Conservation (phyloP, 2,329 filamentous ascomycete species). For the Colletotrichum chrysophilum region DNA sequence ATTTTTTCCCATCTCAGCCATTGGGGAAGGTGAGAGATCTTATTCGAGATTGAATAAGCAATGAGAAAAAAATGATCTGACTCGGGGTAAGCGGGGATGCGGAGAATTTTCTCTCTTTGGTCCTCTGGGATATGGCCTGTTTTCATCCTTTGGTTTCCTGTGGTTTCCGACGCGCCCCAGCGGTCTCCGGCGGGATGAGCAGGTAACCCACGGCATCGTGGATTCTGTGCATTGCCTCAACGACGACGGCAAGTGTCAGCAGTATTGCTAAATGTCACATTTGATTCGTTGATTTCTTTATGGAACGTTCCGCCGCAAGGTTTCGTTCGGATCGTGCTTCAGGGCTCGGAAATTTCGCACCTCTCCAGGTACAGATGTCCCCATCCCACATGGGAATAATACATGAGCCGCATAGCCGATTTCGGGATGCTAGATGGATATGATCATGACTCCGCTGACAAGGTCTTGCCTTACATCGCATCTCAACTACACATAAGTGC, state of each 20-base stretch:
- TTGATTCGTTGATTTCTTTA: background rate
- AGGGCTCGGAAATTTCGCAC: background rate
- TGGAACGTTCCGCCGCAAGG: background rate
- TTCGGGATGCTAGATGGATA: background rate
- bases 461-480: rapidly evolving
- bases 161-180: background rate
- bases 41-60: background rate
- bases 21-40: background rate
- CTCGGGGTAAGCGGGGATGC: constrained; percentile 4
- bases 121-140: background rate
- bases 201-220: background rate
- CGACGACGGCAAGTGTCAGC: background rate
- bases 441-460: background rate
- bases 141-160: background rate
- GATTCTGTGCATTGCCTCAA: background rate
- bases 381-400: background rate
- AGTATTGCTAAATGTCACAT: rapidly evolving
- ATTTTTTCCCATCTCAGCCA: background rate
- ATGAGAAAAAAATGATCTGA: background rate
- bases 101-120: background rate
- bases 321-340: background rate
- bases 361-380: background rate
- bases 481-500: rapidly evolving
- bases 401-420: background rate
- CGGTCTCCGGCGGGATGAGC: background rate